These are phyloP conservation scores for Ceratocystis huliohia DNA, from an alignment of 2,329 filamentous ascomycete genomes.

Conservation along the genomic window DNA sequence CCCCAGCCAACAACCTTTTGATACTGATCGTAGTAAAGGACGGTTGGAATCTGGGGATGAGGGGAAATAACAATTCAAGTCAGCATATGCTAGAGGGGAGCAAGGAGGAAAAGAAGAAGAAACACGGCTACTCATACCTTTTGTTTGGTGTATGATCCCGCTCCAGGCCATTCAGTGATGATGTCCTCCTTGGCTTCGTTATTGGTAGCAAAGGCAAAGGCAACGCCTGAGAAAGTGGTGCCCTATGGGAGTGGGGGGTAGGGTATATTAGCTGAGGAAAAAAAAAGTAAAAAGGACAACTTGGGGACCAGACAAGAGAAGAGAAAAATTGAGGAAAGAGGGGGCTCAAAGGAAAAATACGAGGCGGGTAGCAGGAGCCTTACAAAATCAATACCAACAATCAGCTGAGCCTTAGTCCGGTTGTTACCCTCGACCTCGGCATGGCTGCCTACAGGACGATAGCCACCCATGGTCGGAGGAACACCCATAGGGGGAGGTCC, in stretches of 20 bases:
- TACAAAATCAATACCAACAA: slow-evolving; percentile 98
- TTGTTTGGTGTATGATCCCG: slow-evolving; percentile 95
- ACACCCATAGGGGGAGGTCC: slow-evolving; percentile 23
- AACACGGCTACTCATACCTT: slow-evolving; percentile 50
- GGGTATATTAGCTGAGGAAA: neutral
- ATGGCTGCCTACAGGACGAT: slow-evolving; percentile 26
- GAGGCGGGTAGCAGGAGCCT: slow-evolving; percentile 26
- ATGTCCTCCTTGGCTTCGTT: slow-evolving; percentile 97
- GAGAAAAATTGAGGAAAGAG: neutral
- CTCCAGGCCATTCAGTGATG: slow-evolving; percentile 97
- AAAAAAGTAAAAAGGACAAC: neutral
- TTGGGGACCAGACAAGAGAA: neutral
- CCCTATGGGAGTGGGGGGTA: slow-evolving; percentile 41
- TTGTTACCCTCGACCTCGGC: slow-evolving; percentile 75
- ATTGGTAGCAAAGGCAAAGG: slow-evolving; percentile 93
- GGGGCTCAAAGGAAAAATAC: neutral
- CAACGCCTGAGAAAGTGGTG: slow-evolving; percentile 95
- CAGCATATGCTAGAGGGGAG: neutral
- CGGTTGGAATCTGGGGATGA: slow-evolving; percentile 69
- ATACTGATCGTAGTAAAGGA: slow-evolving; percentile 99
- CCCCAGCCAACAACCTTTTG: slow-evolving; percentile 99
- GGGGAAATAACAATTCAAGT: neutral
- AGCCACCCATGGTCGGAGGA: slow-evolving; percentile 12
- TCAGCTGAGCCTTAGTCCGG: slow-evolving; percentile 88
- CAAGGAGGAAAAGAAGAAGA: neutral